phyloP scores from a whole-genome alignment of 2,329 filamentous ascomycete species.

The Neonectria neomacrospora region DNA sequence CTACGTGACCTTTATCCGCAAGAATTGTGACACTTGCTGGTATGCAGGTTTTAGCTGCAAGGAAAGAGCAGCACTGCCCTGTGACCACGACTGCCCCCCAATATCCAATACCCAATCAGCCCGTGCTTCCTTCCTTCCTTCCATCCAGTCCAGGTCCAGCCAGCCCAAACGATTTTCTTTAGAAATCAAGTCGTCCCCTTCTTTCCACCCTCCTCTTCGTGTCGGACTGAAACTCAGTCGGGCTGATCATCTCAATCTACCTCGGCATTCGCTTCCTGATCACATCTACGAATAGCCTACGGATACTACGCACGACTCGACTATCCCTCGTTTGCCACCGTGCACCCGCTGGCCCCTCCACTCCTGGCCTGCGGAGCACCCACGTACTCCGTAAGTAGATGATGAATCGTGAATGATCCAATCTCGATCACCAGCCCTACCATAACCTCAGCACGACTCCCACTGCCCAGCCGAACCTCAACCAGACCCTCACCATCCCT shows the following conservation, averaged over 20 bases:
- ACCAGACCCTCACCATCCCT: neutral
- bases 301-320: neutral
- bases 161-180: neutral
- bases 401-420: neutral
- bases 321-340: neutral
- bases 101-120: constrained; percentile 19
- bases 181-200: constrained; percentile 4
- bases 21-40: no score
- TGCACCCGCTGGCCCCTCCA: constrained; percentile 1
- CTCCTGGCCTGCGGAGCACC: neutral
- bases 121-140: constrained; percentile 33
- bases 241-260: constrained; percentile 2
- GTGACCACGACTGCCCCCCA: constrained; percentile 21
- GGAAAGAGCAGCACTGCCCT: constrained; percentile 35
- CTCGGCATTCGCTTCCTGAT: neutral
- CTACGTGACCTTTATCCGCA: no score
- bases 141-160: constrained; percentile 19
- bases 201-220: neutral
- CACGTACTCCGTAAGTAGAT: neutral
- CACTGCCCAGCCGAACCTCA: neutral
- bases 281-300: no score
- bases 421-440: neutral
- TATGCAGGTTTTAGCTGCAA: neutral
- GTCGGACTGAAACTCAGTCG: neutral
- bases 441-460: neutral